Base-by-base conservation (phyloP, 1,139 yeast genomes). In the Yamadazyma jaroonii region DNA sequence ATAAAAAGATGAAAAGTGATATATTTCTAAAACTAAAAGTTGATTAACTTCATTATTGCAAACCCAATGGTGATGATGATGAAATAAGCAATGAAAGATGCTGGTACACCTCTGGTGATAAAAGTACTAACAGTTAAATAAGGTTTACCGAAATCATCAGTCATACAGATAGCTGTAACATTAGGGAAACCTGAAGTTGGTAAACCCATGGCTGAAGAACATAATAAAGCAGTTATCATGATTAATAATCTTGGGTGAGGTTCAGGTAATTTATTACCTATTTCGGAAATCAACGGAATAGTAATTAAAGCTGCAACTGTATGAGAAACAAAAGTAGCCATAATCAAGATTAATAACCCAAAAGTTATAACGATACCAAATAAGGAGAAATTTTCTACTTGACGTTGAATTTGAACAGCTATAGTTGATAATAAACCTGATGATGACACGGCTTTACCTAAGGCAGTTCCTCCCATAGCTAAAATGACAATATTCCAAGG, bases 181-280 rank as follows among this genome's bases (percentile, higher is more conserved):
- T 82, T 83, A 15, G 90, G 90, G 65, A 82, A 83, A 1, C 90
- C 90, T 1, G 84, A 77, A 2, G 86, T 80, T 3, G 89, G 87
- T 42, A 83, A 65, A 21, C 86, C 89, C 88, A 83, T 82, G 45
- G 89, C 90, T 39, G 84, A 79, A 7, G 87, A 80, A 27, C 88
- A 78, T 45, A 83, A 64, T 42, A 82, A 62, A 3, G 86, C 81
- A 55, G 81, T 78, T 29, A 80, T 79, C 72, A 82, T 81, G 45
- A 82, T 79, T 48, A 83, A 64, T 42, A 82, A 62, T 32, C 81
- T 71, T 23, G 87, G 81, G 46, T 74, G 79, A 31, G 77, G 74
- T 24, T 67, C 72, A 2, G 71, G 63, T 59, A 83, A 61, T 39
- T 71, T 64, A 41, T 74, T 71, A 40, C 89, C 90, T 44, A 82